Conservation (phyloP, 805 yeast genomes). For the Candida insectorum region DNA sequence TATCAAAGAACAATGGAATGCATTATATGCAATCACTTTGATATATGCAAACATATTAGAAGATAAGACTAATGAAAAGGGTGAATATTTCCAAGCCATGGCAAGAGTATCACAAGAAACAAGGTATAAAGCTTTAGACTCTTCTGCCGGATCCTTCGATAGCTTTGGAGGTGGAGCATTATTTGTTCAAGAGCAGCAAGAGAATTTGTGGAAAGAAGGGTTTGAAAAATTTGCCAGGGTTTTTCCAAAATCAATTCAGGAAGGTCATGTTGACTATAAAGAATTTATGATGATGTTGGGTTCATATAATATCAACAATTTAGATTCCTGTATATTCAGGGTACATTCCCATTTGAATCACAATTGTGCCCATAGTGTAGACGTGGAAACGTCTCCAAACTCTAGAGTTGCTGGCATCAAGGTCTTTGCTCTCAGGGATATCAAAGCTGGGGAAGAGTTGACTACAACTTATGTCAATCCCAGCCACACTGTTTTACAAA, state of each 20-base stretch:
- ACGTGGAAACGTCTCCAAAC: conserved; percentile 41
- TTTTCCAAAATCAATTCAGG: conserved; percentile 33
- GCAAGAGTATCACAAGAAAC: conserved; percentile 67
- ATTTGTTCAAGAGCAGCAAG: conserved; percentile 54
- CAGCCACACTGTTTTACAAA: conserved; percentile 52
- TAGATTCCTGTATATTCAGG: conserved; percentile 59
- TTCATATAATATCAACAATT: conserved; percentile 69
- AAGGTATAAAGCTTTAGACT: conserved; percentile 56
- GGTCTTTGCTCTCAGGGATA: conserved; percentile 55
- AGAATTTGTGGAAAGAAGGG: conserved; percentile 58
- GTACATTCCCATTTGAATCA: conserved; percentile 74
- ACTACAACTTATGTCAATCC: conserved; percentile 71
- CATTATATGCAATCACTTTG: conserved; percentile 61
- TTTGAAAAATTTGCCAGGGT: conserved; percentile 46
- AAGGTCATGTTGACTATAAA: conserved; percentile 37
- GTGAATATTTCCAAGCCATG: conserved; percentile 54
- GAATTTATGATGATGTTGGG: conserved; percentile 65
- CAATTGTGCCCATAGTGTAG: conserved; percentile 69
- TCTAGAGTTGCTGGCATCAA: conserved; percentile 52
- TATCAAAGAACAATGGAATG: conserved; percentile 62
- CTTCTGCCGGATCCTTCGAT: conserved; percentile 54
- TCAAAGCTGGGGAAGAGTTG: conserved; percentile 64
- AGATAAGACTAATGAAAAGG: conserved; percentile 40
- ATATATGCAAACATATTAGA: conserved; percentile 45
- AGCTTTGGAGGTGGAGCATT: conserved; percentile 50